Conservation (phyloP, 2,329 filamentous ascomycete genomes). For the Parafenestella ontariensis region DNA sequence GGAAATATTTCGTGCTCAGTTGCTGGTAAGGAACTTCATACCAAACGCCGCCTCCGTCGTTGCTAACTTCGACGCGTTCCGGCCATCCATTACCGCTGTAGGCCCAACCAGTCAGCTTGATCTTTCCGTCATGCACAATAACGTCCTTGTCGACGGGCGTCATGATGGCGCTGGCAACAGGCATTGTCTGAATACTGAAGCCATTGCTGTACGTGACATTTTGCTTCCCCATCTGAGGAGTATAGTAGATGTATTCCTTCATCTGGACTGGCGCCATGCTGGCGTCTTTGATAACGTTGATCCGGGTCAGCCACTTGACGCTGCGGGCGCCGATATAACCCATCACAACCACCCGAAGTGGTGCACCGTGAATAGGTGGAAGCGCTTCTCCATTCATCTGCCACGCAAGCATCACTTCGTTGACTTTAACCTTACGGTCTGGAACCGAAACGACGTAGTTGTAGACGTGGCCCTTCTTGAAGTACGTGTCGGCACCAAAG, state of each 20-base stretch:
- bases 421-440: constrained; percentile 69
- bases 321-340: constrained; percentile 72
- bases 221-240: constrained; percentile 72
- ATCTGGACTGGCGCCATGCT: constrained; percentile 68
- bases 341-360: constrained; percentile 67
- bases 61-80: constrained; percentile 68
- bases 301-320: constrained; percentile 68
- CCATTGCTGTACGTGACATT: constrained; percentile 66
- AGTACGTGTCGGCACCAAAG: constrained; percentile 75
- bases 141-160: constrained; percentile 66
- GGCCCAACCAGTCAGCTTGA: constrained; percentile 60
- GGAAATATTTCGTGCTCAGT: constrained; percentile 67
- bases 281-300: constrained; percentile 66
- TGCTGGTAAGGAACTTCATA: constrained; percentile 68
- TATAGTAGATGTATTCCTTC: constrained; percentile 73
- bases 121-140: constrained; percentile 66
- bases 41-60: constrained; percentile 70
- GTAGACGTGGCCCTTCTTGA: constrained; percentile 69
- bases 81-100: constrained; percentile 57
- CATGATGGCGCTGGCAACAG: constrained; percentile 72
- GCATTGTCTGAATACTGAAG: constrained; percentile 76
- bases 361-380: constrained; percentile 71
- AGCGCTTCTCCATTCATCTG: constrained; percentile 73
- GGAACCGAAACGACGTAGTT: constrained; percentile 75
- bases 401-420: constrained; percentile 73